Evolutionary conservation across 306 rosid species (phyloP), one percentile per base, ranked within the genome.

Genomic region (Ceratonia siliqua): DNA sequence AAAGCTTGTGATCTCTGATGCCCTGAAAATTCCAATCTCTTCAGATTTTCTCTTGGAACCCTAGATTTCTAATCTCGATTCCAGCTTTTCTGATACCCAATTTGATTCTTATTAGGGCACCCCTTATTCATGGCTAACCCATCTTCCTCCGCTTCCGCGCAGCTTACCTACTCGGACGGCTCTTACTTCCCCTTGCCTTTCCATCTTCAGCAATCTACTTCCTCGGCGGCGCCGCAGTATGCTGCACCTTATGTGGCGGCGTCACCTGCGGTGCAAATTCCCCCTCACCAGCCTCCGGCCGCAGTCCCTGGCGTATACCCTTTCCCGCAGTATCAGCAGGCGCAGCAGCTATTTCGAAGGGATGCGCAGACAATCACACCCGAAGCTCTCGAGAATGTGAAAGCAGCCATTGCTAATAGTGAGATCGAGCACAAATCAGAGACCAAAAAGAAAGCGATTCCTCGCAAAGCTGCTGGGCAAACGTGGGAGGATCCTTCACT

Each of bases 401-500:
- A 90, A 64, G 93, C 96, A 36, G 96, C 96, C 3, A 88, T 90
- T 28, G 96, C 96, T 13, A 90, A 73, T 85, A 90, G 96, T 43
- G 96, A 90, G 49, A 82, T 88, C 57, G 96, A 90, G 82, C 96
- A 90, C 78, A 90, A 88, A 72, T 88, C 93, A 15, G 96, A 90
- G 33, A 80, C 86, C 0, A 90, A 90, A 79, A 87, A 87, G 85
- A 88, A 83, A 57, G 90, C 96, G 20, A 20, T 90, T 46, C 96
- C 96, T 38, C 93, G 96, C 2, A 79, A 83, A 50, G 96, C 93
- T 35, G 96, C 96, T 0, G 96, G 96, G 30, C 96, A 76, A 75
- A 0, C 87, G 2, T 90, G 96, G 96, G 96, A 90, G 85, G 96
- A 90, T 28, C 96, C 96, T 0, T 86, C 96, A 1, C 93, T 88